Base-by-base conservation (phyloP, 1,284 basidiomycete species). In the Peniophora sp. region DNA sequence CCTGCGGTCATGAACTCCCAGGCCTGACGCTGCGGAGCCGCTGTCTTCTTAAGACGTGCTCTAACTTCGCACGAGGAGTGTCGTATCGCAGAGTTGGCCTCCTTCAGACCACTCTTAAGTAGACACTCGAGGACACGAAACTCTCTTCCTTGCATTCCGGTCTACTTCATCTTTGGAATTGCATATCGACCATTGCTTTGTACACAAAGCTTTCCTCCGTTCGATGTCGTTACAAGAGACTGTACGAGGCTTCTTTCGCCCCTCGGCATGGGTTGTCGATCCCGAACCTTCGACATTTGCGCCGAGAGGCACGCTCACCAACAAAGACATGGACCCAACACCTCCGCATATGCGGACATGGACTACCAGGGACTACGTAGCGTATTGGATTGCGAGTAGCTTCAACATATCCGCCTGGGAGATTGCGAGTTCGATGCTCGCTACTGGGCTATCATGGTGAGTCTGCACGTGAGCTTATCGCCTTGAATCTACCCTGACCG, bases 271-370 rank as follows among this genome's bases (percentile, higher is more conserved):
- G 77, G 68, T 56, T 3, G 68, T 79, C n/a, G 71, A 76, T 56
- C 71, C 69, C 12, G 68, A 71, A 50, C 62, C 72, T 22, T 71
- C 73, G n/a, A 77, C 74, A 11, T 78, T 78, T 53, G 79, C 79
- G 8, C 69, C 73, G 32, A 69, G 60, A 46, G 63, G 67, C 58
- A 67, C 71, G 60, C 84, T 81, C 81, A 84, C 79, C 56, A 89
- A 89, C 65, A 76, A 77, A 59, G 84, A 88, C 60, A 85, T 85
- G 79, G 85, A 87, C 56, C 84, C 84, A 2, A 81, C 85, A 9
- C 81, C 81, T 24, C 70, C 66, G 1, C 62, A 77, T 41, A 56
- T 67, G 43, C 65, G 83, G 49, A 85, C 82, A 8, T 88, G 85
- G 86, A 71, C 74, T 22, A 77, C 75, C 9, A 71, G 70, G 67